Base-by-base conservation (phyloP, 225 moss, liverwort and hornwort species). In the Pseudisothecium myosuroides region DNA sequence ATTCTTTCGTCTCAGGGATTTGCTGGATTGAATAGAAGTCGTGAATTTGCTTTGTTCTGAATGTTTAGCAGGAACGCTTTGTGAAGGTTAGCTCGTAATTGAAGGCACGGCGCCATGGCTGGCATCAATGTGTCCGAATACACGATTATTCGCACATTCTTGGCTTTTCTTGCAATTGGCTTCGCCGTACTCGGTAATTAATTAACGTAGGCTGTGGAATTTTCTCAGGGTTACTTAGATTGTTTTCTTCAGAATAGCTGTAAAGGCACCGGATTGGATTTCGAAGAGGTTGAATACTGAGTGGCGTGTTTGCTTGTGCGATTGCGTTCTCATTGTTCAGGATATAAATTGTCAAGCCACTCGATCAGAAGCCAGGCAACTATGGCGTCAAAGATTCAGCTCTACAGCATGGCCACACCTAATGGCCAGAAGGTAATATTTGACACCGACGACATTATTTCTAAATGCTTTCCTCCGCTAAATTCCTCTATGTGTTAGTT, bases 381-480 rank as follows among this genome's bases (percentile, higher is more conserved):
- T 45, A 96, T 95, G 97, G 97, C 94, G 47, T 90, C 96, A 23
- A 97, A 96, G 91, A 97, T 97, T 85, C 94, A 97, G 87, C 87
- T 97, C 74, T 97, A 96, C 89, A 97, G 96, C 95, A 34, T 95
- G 74, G 94, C 94, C 71, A 96, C 95, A 37, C 97, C 96, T 8
- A 97, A 97, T 88, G 96, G 97, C 83, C 90, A 92, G 87, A 97
- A 96, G 96, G 96, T 97, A 87, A 22, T 50, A 45, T 55, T 49
- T 27, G 79, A 27, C 58, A 27, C 41, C 52, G 19, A 64, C 31
- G 83, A 73, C 45, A 60, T 66, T 21, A 39, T 45, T 26, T 55
- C 31, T 55, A 5, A 79, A 24, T 54, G 20, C 32, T 55, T n/a
- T 50, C 9, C 39, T 74, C 58, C n/a, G 27, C 56, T 55, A 3